Conservation (phyloP, 2,329 filamentous ascomycete species). For the Neofusicoccum sp. region DNA sequence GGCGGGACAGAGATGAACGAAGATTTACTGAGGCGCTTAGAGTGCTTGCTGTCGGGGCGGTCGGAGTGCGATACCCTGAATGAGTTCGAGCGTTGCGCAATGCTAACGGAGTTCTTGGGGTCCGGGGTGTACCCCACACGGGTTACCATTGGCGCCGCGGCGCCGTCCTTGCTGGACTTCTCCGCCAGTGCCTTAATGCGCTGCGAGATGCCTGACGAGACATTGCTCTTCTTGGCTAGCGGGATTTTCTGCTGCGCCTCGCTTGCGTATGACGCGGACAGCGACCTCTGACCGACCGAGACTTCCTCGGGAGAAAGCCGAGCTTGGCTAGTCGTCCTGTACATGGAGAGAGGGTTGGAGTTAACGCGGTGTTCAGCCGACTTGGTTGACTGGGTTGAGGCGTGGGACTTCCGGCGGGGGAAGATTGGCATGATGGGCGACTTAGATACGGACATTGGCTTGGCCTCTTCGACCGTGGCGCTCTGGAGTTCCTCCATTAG, state of each 20-base stretch:
- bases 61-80: constrained; percentile 36
- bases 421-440: constrained; percentile 74
- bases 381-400: constrained; percentile 25
- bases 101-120: constrained; percentile 28
- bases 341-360: constrained; percentile 16
- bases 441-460: constrained; percentile 73
- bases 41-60: constrained; percentile 27
- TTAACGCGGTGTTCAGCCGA: constrained; percentile 31
- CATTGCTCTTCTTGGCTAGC: constrained; percentile 69
- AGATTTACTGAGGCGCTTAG: constrained; percentile 29
- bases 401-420: constrained; percentile 33
- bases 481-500: constrained; percentile 82
- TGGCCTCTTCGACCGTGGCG: constrained; percentile 80
- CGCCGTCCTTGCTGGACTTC: constrained; percentile 55
- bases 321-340: constrained; percentile 23
- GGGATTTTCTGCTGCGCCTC: constrained; percentile 25
- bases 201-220: constrained; percentile 88
- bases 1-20: constrained; percentile 24
- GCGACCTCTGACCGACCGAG: constrained; percentile 18
- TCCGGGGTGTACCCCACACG: constrained; percentile 25
- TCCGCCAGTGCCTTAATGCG: constrained; percentile 92
- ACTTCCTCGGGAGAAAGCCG: constrained; percentile 31
- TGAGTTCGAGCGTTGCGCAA: constrained; percentile 39
- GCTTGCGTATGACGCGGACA: constrained; percentile 27
- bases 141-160: constrained; percentile 14